These are phyloP conservation scores for Vaccinium vitisidaea DNA, from an alignment of 148 eudicot genomes.

Conservation along the genomic window DNA sequence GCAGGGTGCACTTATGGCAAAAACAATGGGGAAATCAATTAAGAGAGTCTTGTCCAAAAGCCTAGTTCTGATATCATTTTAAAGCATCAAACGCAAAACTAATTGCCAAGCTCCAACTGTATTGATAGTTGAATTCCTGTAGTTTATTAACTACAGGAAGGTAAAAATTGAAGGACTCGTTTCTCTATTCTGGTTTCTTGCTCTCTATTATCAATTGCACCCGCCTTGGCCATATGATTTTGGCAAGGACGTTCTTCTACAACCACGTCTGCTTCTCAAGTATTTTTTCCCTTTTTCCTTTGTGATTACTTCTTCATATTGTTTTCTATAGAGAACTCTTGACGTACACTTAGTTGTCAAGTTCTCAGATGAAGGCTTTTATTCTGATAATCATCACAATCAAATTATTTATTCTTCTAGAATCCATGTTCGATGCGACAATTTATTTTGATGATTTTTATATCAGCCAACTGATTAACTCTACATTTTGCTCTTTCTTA, in stretches of 20 bases:
- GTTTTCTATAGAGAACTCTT: not conserved
- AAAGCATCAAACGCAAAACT: no score
- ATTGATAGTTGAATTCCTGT: not conserved
- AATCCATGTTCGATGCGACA: not conserved
- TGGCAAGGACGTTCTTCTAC: not conserved
- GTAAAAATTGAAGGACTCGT: not conserved
- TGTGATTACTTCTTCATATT: not conserved
- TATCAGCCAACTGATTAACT: not conserved
- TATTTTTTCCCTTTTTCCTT: not conserved
- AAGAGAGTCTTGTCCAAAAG: no score
- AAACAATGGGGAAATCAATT: no score
- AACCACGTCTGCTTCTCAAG: not conserved
- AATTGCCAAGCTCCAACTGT: not conserved
- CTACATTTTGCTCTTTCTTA: constrained; percentile 12
- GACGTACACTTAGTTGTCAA: not conserved
- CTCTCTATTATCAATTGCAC: not conserved
- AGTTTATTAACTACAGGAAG: not conserved
- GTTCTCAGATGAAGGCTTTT: not conserved
- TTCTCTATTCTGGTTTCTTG: not conserved
- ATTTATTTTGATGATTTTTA: not conserved
- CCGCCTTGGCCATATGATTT: not conserved
- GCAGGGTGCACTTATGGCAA: no score
- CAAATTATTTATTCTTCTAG: not conserved
- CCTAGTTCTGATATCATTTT: no score
- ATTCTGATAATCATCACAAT: constrained; percentile 6